These are phyloP conservation scores for Globisporangium yorkense DNA, from an alignment of 352 stramenopile species.

Conservation along the genomic window DNA sequence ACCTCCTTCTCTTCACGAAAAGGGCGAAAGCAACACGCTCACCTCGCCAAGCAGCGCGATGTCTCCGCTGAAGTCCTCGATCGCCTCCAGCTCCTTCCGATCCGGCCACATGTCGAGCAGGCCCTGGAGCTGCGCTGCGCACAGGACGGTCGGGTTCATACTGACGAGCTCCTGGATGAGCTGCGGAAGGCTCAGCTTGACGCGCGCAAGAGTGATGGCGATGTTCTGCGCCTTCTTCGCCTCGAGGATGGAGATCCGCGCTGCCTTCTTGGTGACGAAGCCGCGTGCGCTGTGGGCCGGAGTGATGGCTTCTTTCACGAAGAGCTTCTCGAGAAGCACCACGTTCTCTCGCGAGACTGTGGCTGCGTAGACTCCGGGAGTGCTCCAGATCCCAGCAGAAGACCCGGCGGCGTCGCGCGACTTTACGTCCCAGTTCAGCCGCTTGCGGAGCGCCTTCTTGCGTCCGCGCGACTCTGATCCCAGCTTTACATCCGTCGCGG, in stretches of 20 bases:
- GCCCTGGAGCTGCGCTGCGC: slow-evolving; percentile 56
- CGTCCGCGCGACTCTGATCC: not conserved
- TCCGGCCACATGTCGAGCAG: slow-evolving; percentile 85
- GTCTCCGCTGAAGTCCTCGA: slow-evolving; percentile 57
- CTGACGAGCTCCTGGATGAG: slow-evolving; percentile 56
- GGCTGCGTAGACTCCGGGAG: slow-evolving; percentile 21
- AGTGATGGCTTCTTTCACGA: slow-evolving; percentile 25
- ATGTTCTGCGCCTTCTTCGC: slow-evolving; percentile 87
- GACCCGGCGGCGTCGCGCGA: not conserved
- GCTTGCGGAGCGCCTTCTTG: slow-evolving; percentile 11
- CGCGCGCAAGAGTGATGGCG: slow-evolving; percentile 63
- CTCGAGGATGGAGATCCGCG: slow-evolving; percentile 49
- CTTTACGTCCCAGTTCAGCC: slow-evolving; percentile 13
- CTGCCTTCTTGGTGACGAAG: not conserved
- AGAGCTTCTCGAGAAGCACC: slow-evolving; percentile 66
- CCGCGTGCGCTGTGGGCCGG: not conserved
- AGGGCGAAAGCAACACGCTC: not conserved
- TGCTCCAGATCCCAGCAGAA: slow-evolving; percentile 34
- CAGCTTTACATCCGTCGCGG: too few species aligned
- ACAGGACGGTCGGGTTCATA: slow-evolving; percentile 60
- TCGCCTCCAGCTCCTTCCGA: slow-evolving; percentile 56
- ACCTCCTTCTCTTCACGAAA: not conserved
- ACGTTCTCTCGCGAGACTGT: slow-evolving; percentile 54
- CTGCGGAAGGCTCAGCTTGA: slow-evolving; percentile 57
- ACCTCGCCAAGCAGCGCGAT: slow-evolving; percentile 39